These are phyloP conservation scores for Colletotrichum liriopes DNA, from an alignment of 2,329 filamentous ascomycete genomes.

Conservation along the genomic window DNA sequence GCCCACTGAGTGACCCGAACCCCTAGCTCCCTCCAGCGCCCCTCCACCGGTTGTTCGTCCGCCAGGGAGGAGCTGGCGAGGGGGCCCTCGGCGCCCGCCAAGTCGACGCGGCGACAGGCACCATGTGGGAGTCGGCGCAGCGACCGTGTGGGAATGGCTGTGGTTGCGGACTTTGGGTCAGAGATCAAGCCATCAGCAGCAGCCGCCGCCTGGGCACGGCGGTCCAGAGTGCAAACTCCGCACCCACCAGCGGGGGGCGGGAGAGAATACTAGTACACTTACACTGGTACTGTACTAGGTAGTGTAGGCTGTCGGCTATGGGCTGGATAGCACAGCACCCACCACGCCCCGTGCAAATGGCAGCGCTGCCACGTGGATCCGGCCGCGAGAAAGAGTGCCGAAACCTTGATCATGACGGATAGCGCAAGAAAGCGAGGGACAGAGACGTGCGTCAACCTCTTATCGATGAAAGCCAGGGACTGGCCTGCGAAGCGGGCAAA, in stretches of 20 bases:
- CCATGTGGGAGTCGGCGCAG: not conserved
- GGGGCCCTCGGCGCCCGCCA: not conserved
- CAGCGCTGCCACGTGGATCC: constrained; percentile 31
- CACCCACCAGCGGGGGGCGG: not conserved
- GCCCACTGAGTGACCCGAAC: constrained; percentile 35
- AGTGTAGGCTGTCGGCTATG: too few species aligned
- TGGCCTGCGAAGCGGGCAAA: not conserved
- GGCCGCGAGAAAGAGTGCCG: constrained; percentile 3
- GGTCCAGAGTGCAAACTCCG: constrained; percentile 20
- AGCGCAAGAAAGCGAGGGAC: too few species aligned
- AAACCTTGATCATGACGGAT: not conserved
- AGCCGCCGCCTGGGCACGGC: not conserved
- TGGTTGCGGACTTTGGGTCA: constrained; percentile 20
- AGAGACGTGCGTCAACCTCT: not conserved
- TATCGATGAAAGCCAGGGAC: constrained; percentile 15
- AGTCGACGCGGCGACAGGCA: too few species aligned
- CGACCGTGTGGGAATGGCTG: not conserved
- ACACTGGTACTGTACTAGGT: too few species aligned
- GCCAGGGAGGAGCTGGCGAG: not conserved
- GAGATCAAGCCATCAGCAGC: not conserved
- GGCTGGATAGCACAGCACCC: too few species aligned
- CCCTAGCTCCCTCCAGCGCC: constrained; percentile 13
- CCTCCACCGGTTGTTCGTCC: not conserved
- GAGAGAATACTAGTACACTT: not conserved
- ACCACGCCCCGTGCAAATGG: not conserved